Base-by-base conservation (phyloP, 495 filamentous ascomycete genomes). In the Talaromyces ruber region DNA sequence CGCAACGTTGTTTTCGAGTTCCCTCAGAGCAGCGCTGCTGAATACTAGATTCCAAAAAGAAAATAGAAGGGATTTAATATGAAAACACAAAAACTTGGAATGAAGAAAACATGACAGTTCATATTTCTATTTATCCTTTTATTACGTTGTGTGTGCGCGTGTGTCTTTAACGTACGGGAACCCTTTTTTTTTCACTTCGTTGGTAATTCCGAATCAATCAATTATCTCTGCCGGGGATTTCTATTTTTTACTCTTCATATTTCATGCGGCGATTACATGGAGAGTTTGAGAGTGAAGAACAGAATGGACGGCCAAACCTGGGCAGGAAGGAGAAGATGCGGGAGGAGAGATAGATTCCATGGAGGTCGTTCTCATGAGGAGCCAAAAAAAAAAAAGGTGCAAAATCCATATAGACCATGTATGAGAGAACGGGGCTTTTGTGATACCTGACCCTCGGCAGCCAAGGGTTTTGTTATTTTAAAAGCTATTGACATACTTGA, bases 1-100 rank as follows among this genome's bases (percentile, higher is more conserved):
- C 93, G 93, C 77, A 81, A 83, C 68, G 94, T 98, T 66, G 82
- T 84, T 73, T 98, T 98, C 77, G 94, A 98, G 88, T 98, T 98
- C 84, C 94, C 94, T 65, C 86, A 91, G 83, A 85, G 84, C 72
- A 83, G 83, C 67, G 73, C 80, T 62, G 64, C 78, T 64, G 94
- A 98, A 69, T 95, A 88, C 81, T 96, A 95, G 82, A 81, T 39
- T 39, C 34, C 34, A 47, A 59, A 47, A 39, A 4, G 43, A n/a
- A 54, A 54, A 54, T 54, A 54, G 51, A 54, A 54, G 26, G 34
- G 57, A 24, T 51, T 51, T 51, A 50, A 50, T 29, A 50, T 22
- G 26, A 32, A 50, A 30, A 26, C 14, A 52, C 5, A 30, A 52
- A 39, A 30, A 28, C 51, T 14, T 54, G 28, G 12, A 50, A 51